phyloP scores from a whole-genome alignment of 73 alveolate species.

The Tetrahymena thermophila region DNA sequence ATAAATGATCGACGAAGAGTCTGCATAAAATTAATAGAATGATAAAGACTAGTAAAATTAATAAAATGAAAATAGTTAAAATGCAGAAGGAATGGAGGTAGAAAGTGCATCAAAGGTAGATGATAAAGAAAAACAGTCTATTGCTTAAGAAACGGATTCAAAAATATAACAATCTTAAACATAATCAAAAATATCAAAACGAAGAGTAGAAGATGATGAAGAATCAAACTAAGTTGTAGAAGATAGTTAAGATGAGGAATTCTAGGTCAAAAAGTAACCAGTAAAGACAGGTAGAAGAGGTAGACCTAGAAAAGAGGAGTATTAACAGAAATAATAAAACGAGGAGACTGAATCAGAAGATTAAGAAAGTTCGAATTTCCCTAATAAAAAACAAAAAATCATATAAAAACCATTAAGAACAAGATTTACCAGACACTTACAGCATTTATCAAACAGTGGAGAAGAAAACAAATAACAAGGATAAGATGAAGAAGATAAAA shows the following conservation, averaged over 20 bases:
- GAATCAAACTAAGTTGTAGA: background rate
- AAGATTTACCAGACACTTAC: background rate
- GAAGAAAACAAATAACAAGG: background rate
- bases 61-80: background rate
- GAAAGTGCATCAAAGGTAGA: background rate
- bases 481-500: background rate
- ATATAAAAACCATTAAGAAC: background rate
- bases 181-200: background rate
- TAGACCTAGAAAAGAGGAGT: background rate
- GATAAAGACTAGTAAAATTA: background rate
- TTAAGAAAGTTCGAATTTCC: background rate
- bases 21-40: background rate
- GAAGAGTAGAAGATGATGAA: background rate
- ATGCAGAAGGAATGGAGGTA: background rate
- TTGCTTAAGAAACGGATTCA: background rate
- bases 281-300: background rate
- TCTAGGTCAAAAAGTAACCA: background rate
- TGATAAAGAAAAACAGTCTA: background rate
- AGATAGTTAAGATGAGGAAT: background rate
- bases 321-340: background rate
- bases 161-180: too few relatives aligned
- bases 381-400: background rate
- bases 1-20: background rate
- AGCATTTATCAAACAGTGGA: background rate
- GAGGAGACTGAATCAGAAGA: background rate